These are phyloP conservation scores for Zymoseptoria passerinii DNA, from an alignment of 2,329 filamentous ascomycete species.

Conservation along the genomic window DNA sequence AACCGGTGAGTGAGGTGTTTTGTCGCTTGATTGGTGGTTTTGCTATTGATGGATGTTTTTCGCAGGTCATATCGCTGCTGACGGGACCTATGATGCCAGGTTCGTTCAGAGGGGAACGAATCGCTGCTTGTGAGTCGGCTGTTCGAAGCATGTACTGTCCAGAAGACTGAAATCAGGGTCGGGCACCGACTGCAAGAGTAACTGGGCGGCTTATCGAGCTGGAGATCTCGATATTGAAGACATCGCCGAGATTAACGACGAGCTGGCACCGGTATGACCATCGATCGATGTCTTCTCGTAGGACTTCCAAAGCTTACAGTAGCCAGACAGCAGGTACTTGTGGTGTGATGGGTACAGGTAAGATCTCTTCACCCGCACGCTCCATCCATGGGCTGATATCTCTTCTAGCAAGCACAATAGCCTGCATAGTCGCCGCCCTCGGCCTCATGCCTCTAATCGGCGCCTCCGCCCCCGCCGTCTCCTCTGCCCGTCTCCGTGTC, in stretches of 20 bases:
- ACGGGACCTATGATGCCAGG: conserved; percentile 72
- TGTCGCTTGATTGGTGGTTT: too few species aligned
- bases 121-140: conserved; percentile 52
- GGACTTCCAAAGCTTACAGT: conserved; percentile 13
- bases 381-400: background rate
- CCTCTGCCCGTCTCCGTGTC: conserved; percentile 43
- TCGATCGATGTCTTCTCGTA: background rate
- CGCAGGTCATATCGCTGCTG: conserved; percentile 47
- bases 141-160: too few species aligned
- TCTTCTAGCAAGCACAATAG: conserved; percentile 45
- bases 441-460: conserved; percentile 47
- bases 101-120: conserved; percentile 52
- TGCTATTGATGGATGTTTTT: background rate
- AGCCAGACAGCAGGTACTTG: conserved; percentile 38
- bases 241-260: conserved; percentile 61
- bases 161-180: too few species aligned
- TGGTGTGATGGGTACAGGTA: conserved; percentile 47
- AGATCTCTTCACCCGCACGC: background rate
- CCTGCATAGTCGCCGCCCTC: conserved; percentile 45
- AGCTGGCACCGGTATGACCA: conserved; percentile 54
- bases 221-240: conserved; percentile 63
- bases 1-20: conserved; percentile 43
- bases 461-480: conserved; percentile 47
- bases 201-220: conserved; percentile 62
- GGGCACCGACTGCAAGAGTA: conserved; percentile 60